Evolutionary conservation across 306 rosid species (phyloP), one percentile per base, ranked within the genome.

Genomic region (Vigna nakashimae): DNA sequence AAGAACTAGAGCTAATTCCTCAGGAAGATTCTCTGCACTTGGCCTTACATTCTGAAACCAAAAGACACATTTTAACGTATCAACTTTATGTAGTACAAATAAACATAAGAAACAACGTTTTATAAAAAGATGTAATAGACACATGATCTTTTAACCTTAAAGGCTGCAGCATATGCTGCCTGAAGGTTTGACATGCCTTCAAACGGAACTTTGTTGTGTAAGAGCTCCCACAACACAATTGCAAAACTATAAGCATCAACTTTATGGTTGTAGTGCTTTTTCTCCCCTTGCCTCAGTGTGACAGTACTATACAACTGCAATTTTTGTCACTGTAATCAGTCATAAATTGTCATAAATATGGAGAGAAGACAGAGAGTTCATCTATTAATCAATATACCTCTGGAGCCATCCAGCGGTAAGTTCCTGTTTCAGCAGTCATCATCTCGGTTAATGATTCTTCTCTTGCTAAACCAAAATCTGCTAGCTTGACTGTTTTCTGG

Each of bases 101-200:
- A 20, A 55, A 45, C 43, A 79, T 79, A 14, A 32, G 69, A 74
- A 66, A 62, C 64, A 48, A 64, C 32, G 30, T 64, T 26, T 52
- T 63, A 82, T 5, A 26, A 52, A 62, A 50, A 58, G 49, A 17
- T 22, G 15, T 15, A 60, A 65, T 6, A 22, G 38, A 69, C 43
- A 77, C 3, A 53, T 34, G 73, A 46, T 53, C 18, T 18, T 38
- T 30, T 84, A 77, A 94, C 98, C 83, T 94, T 94, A 74, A 94
- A 92, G 60, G 98, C 97, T 20, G 98, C 97, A 9, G 97, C 97
- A 87, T 94, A 94, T 59, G 97, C 97, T 36, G 98, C 98, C 77
- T 94, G 97, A 55, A 94, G 98, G 83, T 94, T 94, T 68, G 98
- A 92, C 98, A 94, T 94, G 89, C 98, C 98, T 90, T 94, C 93